Base-by-base conservation (phyloP, 495 filamentous ascomycete genomes). In the Penicillium fimorum region DNA sequence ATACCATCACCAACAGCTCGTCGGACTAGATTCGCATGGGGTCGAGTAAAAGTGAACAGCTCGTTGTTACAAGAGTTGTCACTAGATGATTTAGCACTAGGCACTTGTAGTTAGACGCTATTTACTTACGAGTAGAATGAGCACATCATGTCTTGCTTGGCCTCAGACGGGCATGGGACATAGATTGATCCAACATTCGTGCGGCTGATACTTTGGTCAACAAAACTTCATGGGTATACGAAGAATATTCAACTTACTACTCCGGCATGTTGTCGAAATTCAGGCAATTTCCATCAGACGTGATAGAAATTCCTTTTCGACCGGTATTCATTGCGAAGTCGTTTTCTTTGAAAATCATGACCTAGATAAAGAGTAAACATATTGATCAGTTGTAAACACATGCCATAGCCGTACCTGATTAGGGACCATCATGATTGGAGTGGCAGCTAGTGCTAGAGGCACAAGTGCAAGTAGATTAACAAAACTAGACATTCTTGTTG, bases 341-440 rank as follows among this genome's bases (percentile, higher is more conserved):
- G 3, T 32, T n/a, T 33, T 50, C 47, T 17, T 50, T 50, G 33
- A 50, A 40, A n/a, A 50, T 50, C 47, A 50, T 50, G 33, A 33
- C 5, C 47, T 50, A 40, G n/a, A 38, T 12, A 50, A 24, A 17
- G 18, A 38, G 20, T 50, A 2, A 50, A 22, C 8, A 27, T 6
- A 17, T 25, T 48, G 47, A 20, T 27, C 33, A n/a, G 9, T 3
- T 24, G 15, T 3, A 27, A 24, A 38, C 13, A 40, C 9, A n/a
- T 22, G 1, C 5, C 11, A 12, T 27, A 27, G 11, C 32, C 22
- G 8, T n/a, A 50, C 47, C 47, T 38, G 47, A 25, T 50, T 18
- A 40, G 15, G 15, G 18, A 24, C 13, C 33, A 37, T 40, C 18
- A 17, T 17, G 13, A 50, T 11, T 8, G 33, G n/a, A 22, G 17